Conservation (phyloP, 129 eudicot genomes). For the Lonicera japonica region DNA sequence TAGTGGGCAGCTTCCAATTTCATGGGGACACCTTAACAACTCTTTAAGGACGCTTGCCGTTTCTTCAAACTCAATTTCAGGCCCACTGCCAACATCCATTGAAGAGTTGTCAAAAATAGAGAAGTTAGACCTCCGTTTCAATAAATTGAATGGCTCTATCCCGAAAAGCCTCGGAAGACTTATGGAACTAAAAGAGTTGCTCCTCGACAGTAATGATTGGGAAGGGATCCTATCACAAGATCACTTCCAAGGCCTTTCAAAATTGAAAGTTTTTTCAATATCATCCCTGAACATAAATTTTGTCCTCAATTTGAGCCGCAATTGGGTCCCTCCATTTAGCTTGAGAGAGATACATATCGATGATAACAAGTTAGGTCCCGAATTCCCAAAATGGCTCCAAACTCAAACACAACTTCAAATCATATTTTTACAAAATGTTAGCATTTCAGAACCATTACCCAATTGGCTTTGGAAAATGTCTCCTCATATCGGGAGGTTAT, state of each 20-base stretch:
- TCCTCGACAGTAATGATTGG: neutral
- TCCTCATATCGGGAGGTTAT: constrained; percentile 1
- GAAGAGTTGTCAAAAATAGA: constrained; percentile 14
- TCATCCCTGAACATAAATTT: neutral
- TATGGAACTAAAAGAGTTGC: constrained; percentile 16
- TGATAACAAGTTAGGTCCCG: neutral
- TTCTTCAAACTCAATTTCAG: constrained; percentile 1
- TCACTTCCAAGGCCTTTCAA: neutral
- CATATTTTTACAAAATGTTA: too few relatives aligned
- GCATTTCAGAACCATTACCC: neutral
- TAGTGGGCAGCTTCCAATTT: neutral
- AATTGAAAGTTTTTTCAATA: neutral
- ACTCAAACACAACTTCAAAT: neutral
- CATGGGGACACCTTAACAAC: constrained; percentile 4
- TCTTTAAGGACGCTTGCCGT: constrained; percentile 5
- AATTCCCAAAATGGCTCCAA: neutral
- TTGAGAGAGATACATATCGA: neutral
- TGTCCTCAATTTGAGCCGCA: neutral
- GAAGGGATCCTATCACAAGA: neutral
- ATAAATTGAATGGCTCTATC: constrained; percentile 15
- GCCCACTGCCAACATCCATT: too few relatives aligned
- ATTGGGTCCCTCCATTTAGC: neutral
- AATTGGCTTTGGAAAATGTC: neutral
- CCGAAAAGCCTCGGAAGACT: constrained; percentile 15
- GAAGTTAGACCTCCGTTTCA: constrained; percentile 11